Conservation (phyloP, 805 yeast species). For the Candida sakaeoensis region DNA sequence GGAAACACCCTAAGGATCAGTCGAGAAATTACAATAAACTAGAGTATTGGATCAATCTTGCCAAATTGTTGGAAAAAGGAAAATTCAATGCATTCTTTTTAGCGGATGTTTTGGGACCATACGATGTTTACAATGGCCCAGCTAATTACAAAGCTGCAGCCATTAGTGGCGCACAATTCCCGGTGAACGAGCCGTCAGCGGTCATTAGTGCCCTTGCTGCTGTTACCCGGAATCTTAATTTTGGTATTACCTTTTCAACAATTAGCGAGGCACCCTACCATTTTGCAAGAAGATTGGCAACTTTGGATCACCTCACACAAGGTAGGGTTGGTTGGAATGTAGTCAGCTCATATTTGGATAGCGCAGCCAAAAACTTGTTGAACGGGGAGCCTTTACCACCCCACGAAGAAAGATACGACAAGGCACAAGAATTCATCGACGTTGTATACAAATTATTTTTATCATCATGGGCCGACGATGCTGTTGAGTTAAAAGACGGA, state of each 20-base stretch:
- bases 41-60: constrained; percentile 33
- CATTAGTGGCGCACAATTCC: constrained; percentile 28
- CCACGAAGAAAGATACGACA: constrained; percentile 39
- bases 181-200: constrained; percentile 37
- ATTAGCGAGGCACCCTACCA: constrained; percentile 41
- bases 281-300: constrained; percentile 41
- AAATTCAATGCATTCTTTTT: constrained; percentile 36
- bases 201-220: constrained; percentile 41
- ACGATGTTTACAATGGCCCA: constrained; percentile 42
- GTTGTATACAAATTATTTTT: constrained; percentile 37
- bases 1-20: constrained; percentile 38
- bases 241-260: constrained; percentile 42
- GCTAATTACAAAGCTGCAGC: constrained; percentile 33
- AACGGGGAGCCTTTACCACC: constrained; percentile 34
- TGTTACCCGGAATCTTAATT: constrained; percentile 36
- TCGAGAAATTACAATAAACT: constrained; percentile 21
- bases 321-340: constrained; percentile 49
- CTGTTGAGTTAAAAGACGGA: constrained; percentile 25
- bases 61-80: constrained; percentile 36
- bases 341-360: constrained; percentile 42
- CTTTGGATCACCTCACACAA: constrained; percentile 39
- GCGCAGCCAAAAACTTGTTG: constrained; percentile 38
- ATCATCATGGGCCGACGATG: constrained; percentile 45
- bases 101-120: constrained; percentile 40
- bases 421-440: constrained; percentile 39